These are phyloP conservation scores for Penicillium corylophilum DNA, from an alignment of 2,329 filamentous ascomycete genomes.

Conservation along the genomic window DNA sequence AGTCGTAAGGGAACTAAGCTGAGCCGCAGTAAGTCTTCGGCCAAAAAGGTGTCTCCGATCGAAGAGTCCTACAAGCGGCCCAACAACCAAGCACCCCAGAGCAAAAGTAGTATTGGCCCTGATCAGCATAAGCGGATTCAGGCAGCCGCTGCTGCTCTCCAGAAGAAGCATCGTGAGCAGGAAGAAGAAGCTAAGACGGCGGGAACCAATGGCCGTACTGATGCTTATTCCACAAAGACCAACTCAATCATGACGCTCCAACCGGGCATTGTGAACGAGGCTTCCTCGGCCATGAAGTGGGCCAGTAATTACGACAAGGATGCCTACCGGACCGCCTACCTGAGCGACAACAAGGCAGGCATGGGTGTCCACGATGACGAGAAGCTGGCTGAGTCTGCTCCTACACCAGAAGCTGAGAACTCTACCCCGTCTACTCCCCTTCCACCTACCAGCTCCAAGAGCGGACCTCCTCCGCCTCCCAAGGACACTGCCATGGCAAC, in stretches of 20 bases:
- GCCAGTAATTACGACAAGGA: slow-evolving; percentile 93
- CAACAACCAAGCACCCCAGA: slow-evolving; percentile 55
- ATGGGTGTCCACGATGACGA: slow-evolving; percentile 58
- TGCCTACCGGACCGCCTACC: slow-evolving; percentile 78
- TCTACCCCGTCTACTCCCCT: slow-evolving; percentile 22
- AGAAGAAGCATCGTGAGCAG: slow-evolving; percentile 65
- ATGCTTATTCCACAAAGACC: slow-evolving; percentile 66
- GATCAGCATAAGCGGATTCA: slow-evolving; percentile 94
- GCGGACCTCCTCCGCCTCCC: slow-evolving; percentile 32
- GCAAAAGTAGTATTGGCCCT: slow-evolving; percentile 80
- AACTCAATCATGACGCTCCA: slow-evolving; percentile 88
- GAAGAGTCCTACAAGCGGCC: slow-evolving; percentile 54
- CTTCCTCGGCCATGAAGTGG: slow-evolving; percentile 95
- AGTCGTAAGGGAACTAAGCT: slow-evolving; percentile 65
- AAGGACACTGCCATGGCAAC: slow-evolving; percentile 27
- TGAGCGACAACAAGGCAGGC: slow-evolving; percentile 70
- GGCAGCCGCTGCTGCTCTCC: slow-evolving; percentile 80
- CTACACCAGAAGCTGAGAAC: slow-evolving; percentile 35
- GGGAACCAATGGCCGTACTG: slow-evolving; percentile 58
- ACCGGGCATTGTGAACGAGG: slow-evolving; percentile 78
- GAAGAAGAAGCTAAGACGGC: slow-evolving; percentile 48
- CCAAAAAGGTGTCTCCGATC: slow-evolving; percentile 55
- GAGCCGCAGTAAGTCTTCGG: slow-evolving; percentile 68
- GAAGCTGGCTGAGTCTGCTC: slow-evolving; percentile 8
- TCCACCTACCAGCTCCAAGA: slow-evolving; percentile 27